Percentiles rank a stretch among this genome's conserved stretches.
These are phyloP conservation scores for Penicillium malachiteum DNA, from an alignment of 495 filamentous ascomycete species.

Conservation along the genomic window DNA sequence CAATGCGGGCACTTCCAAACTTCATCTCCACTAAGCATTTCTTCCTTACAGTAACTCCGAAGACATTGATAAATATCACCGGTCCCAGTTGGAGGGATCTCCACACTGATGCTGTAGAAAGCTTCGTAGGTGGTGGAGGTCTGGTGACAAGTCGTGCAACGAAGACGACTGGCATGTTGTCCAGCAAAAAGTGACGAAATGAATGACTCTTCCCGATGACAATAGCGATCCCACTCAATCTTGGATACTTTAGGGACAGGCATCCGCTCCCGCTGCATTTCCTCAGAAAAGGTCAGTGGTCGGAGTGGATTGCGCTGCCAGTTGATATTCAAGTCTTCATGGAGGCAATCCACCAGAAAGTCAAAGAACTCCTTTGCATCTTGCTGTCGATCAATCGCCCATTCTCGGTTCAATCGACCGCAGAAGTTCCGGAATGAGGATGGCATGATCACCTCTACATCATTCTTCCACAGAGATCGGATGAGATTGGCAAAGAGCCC, in stretches of 20 bases:
- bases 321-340: constrained; percentile 72
- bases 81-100: constrained; percentile 56
- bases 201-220: constrained; percentile 65
- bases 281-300: constrained; percentile 59
- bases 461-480: constrained; percentile 67
- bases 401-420: constrained; percentile 55
- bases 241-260: constrained; percentile 57
- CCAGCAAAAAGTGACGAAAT: constrained; percentile 70
- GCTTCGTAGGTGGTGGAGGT: constrained; percentile 73
- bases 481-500: constrained; percentile 74
- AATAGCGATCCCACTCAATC: constrained; percentile 68
- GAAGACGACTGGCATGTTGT: constrained; percentile 63
- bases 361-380: constrained; percentile 78
- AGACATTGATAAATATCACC: constrained; percentile 64
- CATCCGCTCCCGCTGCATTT: constrained; percentile 62
- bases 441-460: constrained; percentile 61
- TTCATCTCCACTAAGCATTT: constrained; percentile 64
- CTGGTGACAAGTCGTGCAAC: constrained; percentile 61
- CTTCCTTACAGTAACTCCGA: constrained; percentile 65
- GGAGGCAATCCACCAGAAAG: constrained; percentile 67
- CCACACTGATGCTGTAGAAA: constrained; percentile 67
- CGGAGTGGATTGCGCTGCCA: constrained; percentile 59
- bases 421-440: constrained; percentile 57
- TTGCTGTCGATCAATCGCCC: constrained; percentile 66
- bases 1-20: constrained; percentile 72